Base-by-base conservation (phyloP, 2,329 filamentous ascomycete genomes). In the Colletotrichum sojae region DNA sequence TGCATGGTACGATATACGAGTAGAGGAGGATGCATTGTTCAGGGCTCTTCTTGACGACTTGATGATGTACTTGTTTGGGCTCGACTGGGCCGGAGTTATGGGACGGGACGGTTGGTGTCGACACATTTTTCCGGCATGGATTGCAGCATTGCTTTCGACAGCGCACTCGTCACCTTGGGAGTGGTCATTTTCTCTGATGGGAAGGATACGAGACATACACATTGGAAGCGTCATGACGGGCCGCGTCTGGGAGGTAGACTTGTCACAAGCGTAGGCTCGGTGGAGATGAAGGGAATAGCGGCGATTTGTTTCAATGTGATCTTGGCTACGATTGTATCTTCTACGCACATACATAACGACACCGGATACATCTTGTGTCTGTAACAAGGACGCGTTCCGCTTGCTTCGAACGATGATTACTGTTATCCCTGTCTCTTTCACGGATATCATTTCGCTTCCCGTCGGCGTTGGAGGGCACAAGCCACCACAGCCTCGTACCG, bases 21-120 rank as follows among this genome's bases (percentile, higher is more conserved):
- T 39, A 56, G 63, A 58, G 57, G 57, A 27, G 63, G 57, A 40
- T 25, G 46, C 48, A 54, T 45, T 58, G 39, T 45, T 53, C 57
- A 51, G 53, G 45, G 61, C 31, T 60, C 36, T 66, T 51, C 48
- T 69, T 67, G 63, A 69, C 46, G 67, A 69, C 36, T 46, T 67
- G 45, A 69, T 61, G 67, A 69, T 56, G 67, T 57, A 69, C 62
- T 67, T 66, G 63, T 52, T 67, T 57, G 55, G 59, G 55, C 36
- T 67, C 63, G 49, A 46, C 53, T 56, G 63, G 63, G 51, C 55
- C 39, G 67, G 67, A 57, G 67, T 69, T 69, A 39, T 13, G 39
- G 67, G 55, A 49, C 27, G 10, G 31, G 40, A 15, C 45, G 31
- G 55, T 22, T 69, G 62, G 20, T 67, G 55, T 61, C 45, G 63